Evolutionary conservation across 2,329 filamentous ascomycete genomes (phyloP).

Genomic region (Cadophora gregata): DNA sequence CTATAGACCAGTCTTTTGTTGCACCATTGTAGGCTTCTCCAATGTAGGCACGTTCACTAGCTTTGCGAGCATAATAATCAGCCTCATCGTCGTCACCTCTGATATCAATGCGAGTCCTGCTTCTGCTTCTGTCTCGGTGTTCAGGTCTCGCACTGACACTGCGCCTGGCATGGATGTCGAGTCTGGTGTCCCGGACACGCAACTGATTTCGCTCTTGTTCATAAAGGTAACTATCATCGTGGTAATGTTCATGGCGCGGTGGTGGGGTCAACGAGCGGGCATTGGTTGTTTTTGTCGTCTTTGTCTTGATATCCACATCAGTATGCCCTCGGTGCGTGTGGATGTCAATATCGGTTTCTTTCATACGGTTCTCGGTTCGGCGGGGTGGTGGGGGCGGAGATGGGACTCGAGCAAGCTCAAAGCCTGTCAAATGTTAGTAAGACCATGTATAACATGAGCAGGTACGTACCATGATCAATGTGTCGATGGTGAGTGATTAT

Average conservation of each 20-base stretch:
- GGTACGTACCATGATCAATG: conserved; percentile 78
- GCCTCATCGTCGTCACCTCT: conserved; percentile 54
- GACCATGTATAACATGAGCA: conserved; percentile 13
- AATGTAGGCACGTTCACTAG: conserved; percentile 69
- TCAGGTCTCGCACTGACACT: conserved; percentile 40
- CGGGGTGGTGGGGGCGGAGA: conserved; percentile 43
- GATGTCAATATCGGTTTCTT: conserved; percentile 67
- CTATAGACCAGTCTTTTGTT: conserved; percentile 79
- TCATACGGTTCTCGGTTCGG: conserved; percentile 32
- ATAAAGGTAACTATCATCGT: conserved; percentile 72
- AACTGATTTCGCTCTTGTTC: conserved; percentile 49
- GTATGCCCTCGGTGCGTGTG: conserved; percentile 59
- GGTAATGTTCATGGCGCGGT: conserved; percentile 50
- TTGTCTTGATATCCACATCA: conserved; percentile 59
- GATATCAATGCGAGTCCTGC: conserved; percentile 36
- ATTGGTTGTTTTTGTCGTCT: conserved; percentile 23
- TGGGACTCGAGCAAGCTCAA: conserved; percentile 38
- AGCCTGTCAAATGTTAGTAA: conserved; percentile 38
- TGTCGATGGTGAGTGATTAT: conserved; percentile 83
- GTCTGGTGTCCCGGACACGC: conserved; percentile 45
- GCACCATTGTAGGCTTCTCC: conserved; percentile 78
- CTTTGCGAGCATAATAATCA: conserved; percentile 70
- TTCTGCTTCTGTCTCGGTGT: conserved; percentile 24
- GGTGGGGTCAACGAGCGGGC: conserved; percentile 34
- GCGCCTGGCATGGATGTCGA: conserved; percentile 38